Evolutionary conservation across 2,329 filamentous ascomycete genomes (phyloP).

Genomic region (Ciborinia camelliae): DNA sequence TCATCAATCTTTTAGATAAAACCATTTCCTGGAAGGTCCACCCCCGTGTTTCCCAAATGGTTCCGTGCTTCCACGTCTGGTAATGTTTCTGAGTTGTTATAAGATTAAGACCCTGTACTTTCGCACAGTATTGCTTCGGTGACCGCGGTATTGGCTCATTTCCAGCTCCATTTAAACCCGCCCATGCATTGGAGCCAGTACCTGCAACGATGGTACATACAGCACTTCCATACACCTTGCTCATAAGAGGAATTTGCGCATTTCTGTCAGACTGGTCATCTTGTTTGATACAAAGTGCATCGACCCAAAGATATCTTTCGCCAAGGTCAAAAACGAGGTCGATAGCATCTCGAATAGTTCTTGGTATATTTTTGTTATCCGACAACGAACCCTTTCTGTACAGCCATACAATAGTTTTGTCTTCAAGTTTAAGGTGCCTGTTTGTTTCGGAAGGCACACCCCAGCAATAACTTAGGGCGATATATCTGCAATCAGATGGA

Average conservation of each 20-base stretch:
- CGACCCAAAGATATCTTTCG: conserved; percentile 23
- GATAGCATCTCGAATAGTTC: conserved; percentile 25
- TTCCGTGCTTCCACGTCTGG: conserved; percentile 2
- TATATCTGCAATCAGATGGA: conserved; percentile 3
- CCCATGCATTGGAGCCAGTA: conserved; percentile 28
- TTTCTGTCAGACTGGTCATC: conserved; percentile 14
- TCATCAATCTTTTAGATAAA: conserved; percentile 15
- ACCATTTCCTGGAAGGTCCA: conserved; percentile 22
- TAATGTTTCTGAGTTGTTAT: conserved; percentile 12
- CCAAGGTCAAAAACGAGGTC: conserved; percentile 27
- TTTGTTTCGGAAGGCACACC: conserved; percentile 2
- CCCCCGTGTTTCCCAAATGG: conserved; percentile 11
- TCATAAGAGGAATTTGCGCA: conserved; percentile 21
- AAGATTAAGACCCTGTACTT: not conserved
- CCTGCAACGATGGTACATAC: conserved; percentile 26
- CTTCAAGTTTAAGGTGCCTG: conserved; percentile 4
- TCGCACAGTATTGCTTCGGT: not conserved
- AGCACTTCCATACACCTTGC: conserved; percentile 26
- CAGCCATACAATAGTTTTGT: conserved; percentile 1
- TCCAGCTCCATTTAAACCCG: conserved; percentile 19
- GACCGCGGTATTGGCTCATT: not conserved
- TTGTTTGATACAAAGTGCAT: conserved; percentile 24
- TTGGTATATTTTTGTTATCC: conserved; percentile 14
- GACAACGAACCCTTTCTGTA: not conserved
- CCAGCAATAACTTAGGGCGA: conserved; percentile 11